Conservation (phyloP, 176 grass and related monocot genomes). For the Raddia distichophylla region DNA sequence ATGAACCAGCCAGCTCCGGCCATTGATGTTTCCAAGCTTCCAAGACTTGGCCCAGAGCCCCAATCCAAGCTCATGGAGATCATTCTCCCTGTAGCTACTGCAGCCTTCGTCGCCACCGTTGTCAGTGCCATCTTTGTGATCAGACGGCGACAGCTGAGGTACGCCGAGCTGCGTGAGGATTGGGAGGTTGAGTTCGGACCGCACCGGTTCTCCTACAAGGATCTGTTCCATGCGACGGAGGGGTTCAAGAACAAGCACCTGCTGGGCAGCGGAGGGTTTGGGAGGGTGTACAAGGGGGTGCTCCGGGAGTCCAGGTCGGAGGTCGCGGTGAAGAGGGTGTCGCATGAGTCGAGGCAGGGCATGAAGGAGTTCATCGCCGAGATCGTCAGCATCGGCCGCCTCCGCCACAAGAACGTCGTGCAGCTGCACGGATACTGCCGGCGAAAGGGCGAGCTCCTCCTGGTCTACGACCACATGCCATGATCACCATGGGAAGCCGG, state of each 20-base stretch:
- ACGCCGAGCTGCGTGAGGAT: slow-evolving; percentile 26
- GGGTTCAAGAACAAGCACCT: slow-evolving; percentile 46
- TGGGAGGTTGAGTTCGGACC: slow-evolving; percentile 42
- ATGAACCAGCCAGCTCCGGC: slow-evolving; percentile 41
- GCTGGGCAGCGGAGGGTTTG: slow-evolving; percentile 55
- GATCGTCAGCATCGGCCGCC: slow-evolving; percentile 53
- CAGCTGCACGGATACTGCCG: slow-evolving; percentile 59
- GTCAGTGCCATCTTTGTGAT: too few relatives aligned
- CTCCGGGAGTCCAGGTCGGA: slow-evolving; percentile 35
- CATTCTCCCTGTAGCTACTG: too few relatives aligned
- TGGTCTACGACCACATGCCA: slow-evolving; percentile 72
- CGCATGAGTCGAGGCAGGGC: slow-evolving; percentile 54
- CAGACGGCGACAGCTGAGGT: background rate
- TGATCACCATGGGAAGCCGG: background rate
- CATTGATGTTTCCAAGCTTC: slow-evolving; percentile 28
- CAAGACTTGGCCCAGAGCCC: too few relatives aligned
- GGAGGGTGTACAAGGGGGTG: slow-evolving; percentile 54
- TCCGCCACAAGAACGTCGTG: slow-evolving; percentile 56
- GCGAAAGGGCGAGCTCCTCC: slow-evolving; percentile 57
- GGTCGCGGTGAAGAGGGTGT: slow-evolving; percentile 54
- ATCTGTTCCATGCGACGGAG: background rate
- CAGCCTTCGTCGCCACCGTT: too few relatives aligned
- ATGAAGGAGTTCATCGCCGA: slow-evolving; percentile 53
- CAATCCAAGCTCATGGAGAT: too few relatives aligned
- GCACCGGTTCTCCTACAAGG: slow-evolving; percentile 42